Evolutionary conservation across 345 rosid species (phyloP).

Genomic region (Bruguiera gymnorhiza): DNA sequence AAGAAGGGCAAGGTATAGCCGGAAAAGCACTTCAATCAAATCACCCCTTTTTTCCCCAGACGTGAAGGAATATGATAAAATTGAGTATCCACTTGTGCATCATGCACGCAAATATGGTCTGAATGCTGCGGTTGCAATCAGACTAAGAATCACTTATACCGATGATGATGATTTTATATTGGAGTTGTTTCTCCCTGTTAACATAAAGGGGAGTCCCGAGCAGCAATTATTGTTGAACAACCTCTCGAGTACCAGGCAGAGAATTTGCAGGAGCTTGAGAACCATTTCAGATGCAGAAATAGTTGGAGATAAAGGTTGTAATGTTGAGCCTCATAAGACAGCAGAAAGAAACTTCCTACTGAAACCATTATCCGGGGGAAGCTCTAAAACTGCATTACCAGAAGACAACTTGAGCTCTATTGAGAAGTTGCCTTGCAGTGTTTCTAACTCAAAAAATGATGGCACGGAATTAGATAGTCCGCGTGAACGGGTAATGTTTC

Average conservation of each 20-base stretch:
- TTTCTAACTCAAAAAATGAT: constrained; percentile 37
- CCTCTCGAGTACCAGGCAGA: constrained; percentile 80
- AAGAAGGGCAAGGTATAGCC: constrained; percentile 77
- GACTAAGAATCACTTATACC: constrained; percentile 77
- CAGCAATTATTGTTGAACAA: constrained; percentile 78
- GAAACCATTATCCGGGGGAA: constrained; percentile 27
- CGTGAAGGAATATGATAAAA: constrained; percentile 66
- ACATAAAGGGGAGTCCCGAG: constrained; percentile 67
- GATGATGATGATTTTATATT: constrained; percentile 67
- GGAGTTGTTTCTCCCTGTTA: constrained; percentile 80
- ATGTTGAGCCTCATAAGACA: constrained; percentile 20
- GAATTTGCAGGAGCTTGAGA: constrained; percentile 70
- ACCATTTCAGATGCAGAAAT: constrained; percentile 60
- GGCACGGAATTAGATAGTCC: constrained; percentile 31
- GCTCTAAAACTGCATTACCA: constrained; percentile 31
- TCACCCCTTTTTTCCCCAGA: constrained; percentile 70
- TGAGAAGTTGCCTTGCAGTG: constrained; percentile 25
- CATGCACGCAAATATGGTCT: constrained; percentile 81
- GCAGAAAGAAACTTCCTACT: constrained; percentile 21
- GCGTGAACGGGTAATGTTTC: constrained; percentile 42
- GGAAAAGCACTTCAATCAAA: constrained; percentile 83
- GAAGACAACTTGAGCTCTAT: constrained; percentile 33
- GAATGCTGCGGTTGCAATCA: constrained; percentile 88
- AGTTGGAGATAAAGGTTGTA: constrained; percentile 27
- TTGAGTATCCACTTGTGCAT: constrained; percentile 78